Conservation (phyloP, 2,329 filamentous ascomycete genomes). For the Talaromyces sp. region DNA sequence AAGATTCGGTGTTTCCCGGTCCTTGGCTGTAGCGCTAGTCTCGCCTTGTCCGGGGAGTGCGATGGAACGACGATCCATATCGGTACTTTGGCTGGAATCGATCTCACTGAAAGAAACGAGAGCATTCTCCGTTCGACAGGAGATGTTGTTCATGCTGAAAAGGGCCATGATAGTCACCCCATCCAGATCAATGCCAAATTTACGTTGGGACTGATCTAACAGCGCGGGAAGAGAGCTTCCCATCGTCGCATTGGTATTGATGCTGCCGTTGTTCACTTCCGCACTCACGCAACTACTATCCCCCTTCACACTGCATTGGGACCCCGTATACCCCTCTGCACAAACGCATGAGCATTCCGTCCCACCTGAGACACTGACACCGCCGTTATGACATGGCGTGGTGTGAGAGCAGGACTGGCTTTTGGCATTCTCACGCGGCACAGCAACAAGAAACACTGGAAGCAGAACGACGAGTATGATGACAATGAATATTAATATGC, state of each 20-base stretch:
- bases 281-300: slow-evolving; percentile 61
- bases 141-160: slow-evolving; percentile 74
- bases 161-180: slow-evolving; percentile 70
- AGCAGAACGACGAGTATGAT: slow-evolving; percentile 81
- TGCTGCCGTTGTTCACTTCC: slow-evolving; percentile 41
- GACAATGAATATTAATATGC: slow-evolving; percentile 69
- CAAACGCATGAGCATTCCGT: slow-evolving; percentile 83
- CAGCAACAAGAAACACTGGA: slow-evolving; percentile 66
- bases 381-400: slow-evolving; percentile 75
- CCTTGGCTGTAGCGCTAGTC: too few species aligned
- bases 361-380: slow-evolving; percentile 69
- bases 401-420: slow-evolving; percentile 58
- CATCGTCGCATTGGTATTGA: slow-evolving; percentile 69
- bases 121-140: slow-evolving; percentile 82
- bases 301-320: slow-evolving; percentile 55
- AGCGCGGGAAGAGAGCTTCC: slow-evolving; percentile 78
- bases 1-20: not conserved
- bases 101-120: slow-evolving; percentile 78
- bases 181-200: slow-evolving; percentile 77
- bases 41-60: slow-evolving; percentile 1
- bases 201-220: slow-evolving; percentile 63
- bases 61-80: slow-evolving; percentile 30
- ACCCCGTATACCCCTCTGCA: slow-evolving; percentile 81
- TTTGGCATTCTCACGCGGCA: slow-evolving; percentile 54
- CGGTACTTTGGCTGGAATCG: slow-evolving; percentile 17